Evolutionary conservation across 2,329 filamentous ascomycete genomes (phyloP).

Genomic region (Lizonia empirigonia): DNA sequence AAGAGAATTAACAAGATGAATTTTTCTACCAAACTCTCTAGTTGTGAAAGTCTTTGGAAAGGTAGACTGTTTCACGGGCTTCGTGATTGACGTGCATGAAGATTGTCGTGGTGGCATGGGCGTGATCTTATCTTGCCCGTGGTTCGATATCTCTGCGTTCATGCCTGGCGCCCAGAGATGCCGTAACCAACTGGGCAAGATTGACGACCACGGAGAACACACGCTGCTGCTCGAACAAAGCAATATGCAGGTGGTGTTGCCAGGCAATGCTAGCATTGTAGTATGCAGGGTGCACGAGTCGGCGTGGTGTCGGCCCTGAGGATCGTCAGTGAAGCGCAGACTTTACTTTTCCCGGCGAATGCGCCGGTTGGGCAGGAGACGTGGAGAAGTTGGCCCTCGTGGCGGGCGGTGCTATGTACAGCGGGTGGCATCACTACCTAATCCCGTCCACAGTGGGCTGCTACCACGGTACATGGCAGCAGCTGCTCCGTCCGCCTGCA

Average conservation of each 20-base stretch:
- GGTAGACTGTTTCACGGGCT: not conserved
- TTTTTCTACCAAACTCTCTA: not conserved
- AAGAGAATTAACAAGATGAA: not conserved
- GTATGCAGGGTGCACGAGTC: conserved; percentile 14
- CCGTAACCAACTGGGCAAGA: not conserved
- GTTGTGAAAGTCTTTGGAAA: not conserved
- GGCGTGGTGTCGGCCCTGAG: conserved; percentile 12
- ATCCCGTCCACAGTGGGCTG: conserved; percentile 3
- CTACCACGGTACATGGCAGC: conserved; percentile 11
- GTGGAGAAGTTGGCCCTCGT: conserved; percentile 30
- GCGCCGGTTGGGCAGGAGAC: conserved; percentile 30
- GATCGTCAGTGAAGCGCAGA: conserved; percentile 12
- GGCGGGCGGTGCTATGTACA: conserved; percentile 28
- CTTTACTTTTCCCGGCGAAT: conserved; percentile 23
- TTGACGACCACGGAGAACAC: not conserved
- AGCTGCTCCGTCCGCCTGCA: conserved; percentile 16
- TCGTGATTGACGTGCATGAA: conserved; percentile 3
- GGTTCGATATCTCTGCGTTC: not conserved
- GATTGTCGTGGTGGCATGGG: not conserved
- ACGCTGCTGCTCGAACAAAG: conserved; percentile 3
- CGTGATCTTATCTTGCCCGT: not conserved
- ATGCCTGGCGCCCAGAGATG: not conserved
- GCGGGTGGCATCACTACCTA: conserved; percentile 29
- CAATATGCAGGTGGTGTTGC: not conserved
- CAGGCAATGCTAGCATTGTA: not conserved